Evolutionary conservation across 371 early-diverging fungal genomes (phyloP), one percentile per base, ranked within the genome.

Genomic region (Dichotomocladium elegans): DNA sequence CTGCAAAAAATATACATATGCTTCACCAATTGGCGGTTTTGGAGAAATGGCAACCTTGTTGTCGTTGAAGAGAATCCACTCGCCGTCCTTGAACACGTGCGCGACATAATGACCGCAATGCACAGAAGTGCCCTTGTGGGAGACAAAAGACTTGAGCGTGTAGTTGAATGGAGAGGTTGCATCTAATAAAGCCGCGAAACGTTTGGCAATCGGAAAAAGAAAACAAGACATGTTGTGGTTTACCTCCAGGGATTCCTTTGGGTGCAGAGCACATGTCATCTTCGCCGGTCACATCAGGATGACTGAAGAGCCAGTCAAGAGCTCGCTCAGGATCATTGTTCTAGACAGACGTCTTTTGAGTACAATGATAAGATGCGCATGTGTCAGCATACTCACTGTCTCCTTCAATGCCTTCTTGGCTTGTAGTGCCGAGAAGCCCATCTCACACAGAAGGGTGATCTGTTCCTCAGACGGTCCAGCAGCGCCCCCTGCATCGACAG

Each of bases 51-150:
- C 99, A 2, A 96, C 99, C 69, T 90, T 92, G 63, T 93, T 83
- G 70, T 98, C 99, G 63, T 98, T 98, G 72, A 89, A 95, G 53
- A 98, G 70, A 41, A 88, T 78, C 96, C 97, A 98, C 46, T 79
- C 74, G 15, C 72, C 81, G 17, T 79, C 70, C 49, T 85, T 80
- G 49, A 77, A 73, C 34, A 94, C 79, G 57, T 93, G 95, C 9
- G 93, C 85, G 8, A 98, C 94, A 67, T 98, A 98, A 68, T 98
- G 99, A 22, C 99, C 99, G 61, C 92, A 93, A 60, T 94, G 95
- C 1, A 92, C 86, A 3, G 96, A 96, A 9, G 96, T 87, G n/a
- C 99, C 99, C 63, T 92, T 92, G 80, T 98, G 99, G 21, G 93
- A 93, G 27, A 98, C 86, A 74, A 95, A 91, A 2, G 88, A 87